Evolutionary conservation across 2,329 filamentous ascomycete species (phyloP), one percentile per base, ranked within the genome.

Genomic region (Sclerotinia borealis): DNA sequence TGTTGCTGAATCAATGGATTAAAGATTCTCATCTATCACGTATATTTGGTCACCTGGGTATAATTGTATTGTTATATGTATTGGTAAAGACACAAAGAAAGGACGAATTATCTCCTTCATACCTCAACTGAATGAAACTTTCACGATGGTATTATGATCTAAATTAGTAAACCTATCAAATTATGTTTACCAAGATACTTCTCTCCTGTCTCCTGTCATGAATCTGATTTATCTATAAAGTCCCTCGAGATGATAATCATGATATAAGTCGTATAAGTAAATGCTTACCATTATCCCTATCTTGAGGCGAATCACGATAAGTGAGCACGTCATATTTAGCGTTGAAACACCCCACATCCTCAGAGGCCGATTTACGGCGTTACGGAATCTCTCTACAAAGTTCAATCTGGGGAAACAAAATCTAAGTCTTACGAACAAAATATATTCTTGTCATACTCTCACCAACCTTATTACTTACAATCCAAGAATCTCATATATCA

Each of bases 1-100:
- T n/a, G 52, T 67, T 25, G 66, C 65, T 43, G 71, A 70, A 49
- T 68, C 70, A 29, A 69, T 71, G 68, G 70, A 72, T 64, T 73
- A 59, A 68, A 6, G 22, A 29, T n/a, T n/a, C n/a, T n/a, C n/a
- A 34, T 29, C 22, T 36, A 31, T 49, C 36, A 56, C 11, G 31
- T 27, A 31, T n/a, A 48, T 22, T 48, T 48, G 41, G 51, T 22
- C 13, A 47, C 22, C 29, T 49, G 7, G 47, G 48, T 34, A 59
- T 34, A 48, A 59, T 45, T 36, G 47, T 55, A 59, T 63, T 64
- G 60, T 61, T 63, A 31, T 39, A 65, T 64, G 43, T 27, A 29
- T 27, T 48, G 43, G 27, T 61, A 22, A 45, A 45, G 39, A 47
- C 45, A 36, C 54, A 54, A 55, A 61, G 48, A 45, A 55, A 61